Percentiles rank a stretch among this genome's conserved stretches.
Conservation (phyloP, 2,329 filamentous ascomycete genomes). For the Coniochaeta ligniaria region DNA sequence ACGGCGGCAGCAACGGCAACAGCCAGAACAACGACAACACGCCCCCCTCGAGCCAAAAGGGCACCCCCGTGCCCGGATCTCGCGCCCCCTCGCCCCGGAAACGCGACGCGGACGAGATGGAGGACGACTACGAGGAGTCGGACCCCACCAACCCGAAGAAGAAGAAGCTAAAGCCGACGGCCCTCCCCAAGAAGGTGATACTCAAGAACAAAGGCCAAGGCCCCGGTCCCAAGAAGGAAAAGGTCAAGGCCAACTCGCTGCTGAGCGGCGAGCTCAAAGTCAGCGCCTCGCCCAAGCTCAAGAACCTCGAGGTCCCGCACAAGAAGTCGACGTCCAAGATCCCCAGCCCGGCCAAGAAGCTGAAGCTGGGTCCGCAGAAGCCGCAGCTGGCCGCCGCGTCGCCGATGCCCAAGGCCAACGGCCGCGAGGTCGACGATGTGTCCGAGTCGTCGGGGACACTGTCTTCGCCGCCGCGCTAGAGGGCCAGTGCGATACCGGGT, state of each 20-base stretch:
- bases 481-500: neutral
- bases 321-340: conserved; percentile 35
- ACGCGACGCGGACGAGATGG: conserved; percentile 45
- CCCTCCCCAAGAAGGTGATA: conserved; percentile 45
- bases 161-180: conserved; percentile 45
- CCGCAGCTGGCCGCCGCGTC: conserved; percentile 34
- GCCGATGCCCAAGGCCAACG: conserved; percentile 34
- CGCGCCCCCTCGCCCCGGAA: conserved; percentile 49
- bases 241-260: conserved; percentile 41
- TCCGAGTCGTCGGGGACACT: conserved; percentile 51
- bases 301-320: conserved; percentile 30
- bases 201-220: conserved; percentile 41
- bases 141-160: conserved; percentile 50
- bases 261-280: conserved; percentile 41
- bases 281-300: conserved; percentile 27
- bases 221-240: conserved; percentile 40
- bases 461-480: conserved; percentile 40
- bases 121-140: conserved; percentile 46
- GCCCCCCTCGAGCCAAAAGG: conserved; percentile 56
- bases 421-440: conserved; percentile 40
- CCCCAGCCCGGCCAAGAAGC: conserved; percentile 35
- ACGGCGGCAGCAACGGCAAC: conserved; percentile 38
- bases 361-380: conserved; percentile 33
- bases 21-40: conserved; percentile 50
- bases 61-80: conserved; percentile 49